Evolutionary conservation across 306 rosid genomes (phyloP), one percentile per base, ranked within the genome.

Genomic region (Castanea crenata): DNA sequence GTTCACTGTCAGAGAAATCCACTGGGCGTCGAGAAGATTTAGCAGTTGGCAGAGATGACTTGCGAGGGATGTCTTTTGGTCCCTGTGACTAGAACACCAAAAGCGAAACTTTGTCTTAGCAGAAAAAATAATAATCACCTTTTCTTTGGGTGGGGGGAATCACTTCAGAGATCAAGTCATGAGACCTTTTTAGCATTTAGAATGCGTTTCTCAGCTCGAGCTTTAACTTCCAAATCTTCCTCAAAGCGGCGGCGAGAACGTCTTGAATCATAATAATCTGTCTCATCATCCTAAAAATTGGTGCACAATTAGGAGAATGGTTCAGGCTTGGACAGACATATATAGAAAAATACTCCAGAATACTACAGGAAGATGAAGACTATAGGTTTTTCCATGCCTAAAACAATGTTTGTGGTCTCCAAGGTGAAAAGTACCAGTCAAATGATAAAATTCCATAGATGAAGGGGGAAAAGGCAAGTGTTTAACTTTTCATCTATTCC

Each of bases 181-280:
- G 55, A 64, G 78, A 92, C 98, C 98, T 85, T 95, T 74, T 95
- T 95, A 79, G 94, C 97, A 88, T 91, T 93, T 90, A 95, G 84
- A 82, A 93, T 95, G 74, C 96, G 94, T 82, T 85, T 93, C 88
- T 95, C 98, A 58, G 97, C 97, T 59, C 88, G 93, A 63, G 91
- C 97, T 81, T 95, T 97, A 46, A 76, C 90, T 84, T 89, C 98
- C 69, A 92, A 80, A 75, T 92, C 97, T 13, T 95, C 98, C 74
- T 95, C 96, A 70, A 90, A 83, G 87, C 82, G 92, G 80, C 76
- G 91, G 67, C 85, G 92, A 67, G 94, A 82, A 32, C 76, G 94
- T 77, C 88, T 94, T 78, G 90, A 75, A 61, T 95, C 97, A 49
- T 89, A 83, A 79, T 91, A 91, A 57, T 93, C 96, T 69, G 93